These are phyloP conservation scores for Sporisorium sorghi DNA, from an alignment of 1,284 basidiomycete species.

Conservation along the genomic window DNA sequence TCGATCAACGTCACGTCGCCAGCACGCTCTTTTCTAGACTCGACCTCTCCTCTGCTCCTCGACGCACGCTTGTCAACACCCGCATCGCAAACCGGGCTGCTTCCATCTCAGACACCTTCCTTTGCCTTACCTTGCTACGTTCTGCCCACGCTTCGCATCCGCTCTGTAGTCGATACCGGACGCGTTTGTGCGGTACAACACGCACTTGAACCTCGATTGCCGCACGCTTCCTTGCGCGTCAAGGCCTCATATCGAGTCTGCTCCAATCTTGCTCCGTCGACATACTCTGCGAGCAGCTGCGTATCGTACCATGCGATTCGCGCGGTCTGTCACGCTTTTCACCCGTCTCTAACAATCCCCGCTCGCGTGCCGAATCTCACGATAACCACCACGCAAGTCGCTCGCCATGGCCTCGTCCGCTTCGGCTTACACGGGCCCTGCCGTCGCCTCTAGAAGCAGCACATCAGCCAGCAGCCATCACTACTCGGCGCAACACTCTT, in stretches of 20 bases:
- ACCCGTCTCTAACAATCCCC: neutral
- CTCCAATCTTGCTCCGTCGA: no score
- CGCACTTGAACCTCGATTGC: neutral
- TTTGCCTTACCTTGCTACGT: neutral
- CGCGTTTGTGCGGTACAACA: no score
- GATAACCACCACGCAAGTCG: neutral
- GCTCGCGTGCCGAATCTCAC: neutral
- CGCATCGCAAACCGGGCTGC: neutral
- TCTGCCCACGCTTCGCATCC: no score
- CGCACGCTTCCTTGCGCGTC: slow-evolving; percentile 11
- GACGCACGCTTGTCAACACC: neutral
- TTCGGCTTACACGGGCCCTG: slow-evolving; percentile 8
- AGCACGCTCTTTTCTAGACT: neutral
- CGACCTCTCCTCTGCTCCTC: neutral
- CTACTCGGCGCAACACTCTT: slow-evolving; percentile 18
- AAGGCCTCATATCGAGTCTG: slow-evolving; percentile 1
- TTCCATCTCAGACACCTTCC: neutral
- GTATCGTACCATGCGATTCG: slow-evolving; percentile 13
- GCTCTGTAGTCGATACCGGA: no score
- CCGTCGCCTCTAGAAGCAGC: slow-evolving; percentile 1
- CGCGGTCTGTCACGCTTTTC: slow-evolving; percentile 12
- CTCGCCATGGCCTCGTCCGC: slow-evolving; percentile 22
- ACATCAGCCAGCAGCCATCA: slow-evolving; percentile 8
- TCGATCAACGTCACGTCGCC: neutral
- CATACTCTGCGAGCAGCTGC: slow-evolving; percentile 5